phyloP scores from a whole-genome alignment of 2,329 filamentous ascomycete genomes.

The Pseudovirgaria hyperparasitica region DNA sequence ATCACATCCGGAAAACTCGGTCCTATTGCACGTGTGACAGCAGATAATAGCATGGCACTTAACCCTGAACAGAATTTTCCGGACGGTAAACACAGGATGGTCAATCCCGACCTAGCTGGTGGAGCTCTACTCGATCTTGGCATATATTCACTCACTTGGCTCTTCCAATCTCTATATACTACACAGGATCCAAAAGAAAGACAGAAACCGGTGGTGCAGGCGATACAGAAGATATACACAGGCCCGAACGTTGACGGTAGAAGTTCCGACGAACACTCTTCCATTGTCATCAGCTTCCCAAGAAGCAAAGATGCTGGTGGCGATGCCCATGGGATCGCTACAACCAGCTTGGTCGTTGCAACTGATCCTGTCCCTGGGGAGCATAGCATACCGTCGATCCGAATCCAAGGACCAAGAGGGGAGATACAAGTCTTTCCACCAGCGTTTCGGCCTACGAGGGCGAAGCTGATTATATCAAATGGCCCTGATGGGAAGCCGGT shows the following conservation, averaged over 20 bases:
- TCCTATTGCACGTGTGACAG: slow-evolving; percentile 38
- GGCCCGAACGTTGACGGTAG: no score
- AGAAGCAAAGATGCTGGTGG: slow-evolving; percentile 25
- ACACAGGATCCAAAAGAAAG: slow-evolving; percentile 44
- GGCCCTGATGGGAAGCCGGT: slow-evolving; percentile 31
- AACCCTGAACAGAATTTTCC: slow-evolving; percentile 45
- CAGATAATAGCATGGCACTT: slow-evolving; percentile 43
- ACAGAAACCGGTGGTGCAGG: slow-evolving; percentile 49
- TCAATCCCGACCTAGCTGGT: slow-evolving; percentile 67
- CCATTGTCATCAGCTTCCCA: slow-evolving; percentile 61
- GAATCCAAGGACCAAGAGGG: slow-evolving; percentile 63
- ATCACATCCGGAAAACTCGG: slow-evolving; percentile 37
- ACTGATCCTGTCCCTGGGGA: slow-evolving; percentile 46
- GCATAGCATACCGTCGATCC: slow-evolving; percentile 49
- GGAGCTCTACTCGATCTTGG: slow-evolving; percentile 70
- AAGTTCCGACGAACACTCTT: slow-evolving; percentile 61
- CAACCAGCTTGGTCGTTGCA: slow-evolving; percentile 13
- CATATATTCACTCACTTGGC: slow-evolving; percentile 75
- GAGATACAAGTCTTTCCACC: slow-evolving; percentile 65
- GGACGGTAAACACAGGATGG: slow-evolving; percentile 49
- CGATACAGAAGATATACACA: slow-evolving; percentile 53
- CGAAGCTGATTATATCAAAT: slow-evolving; percentile 42
- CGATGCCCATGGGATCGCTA: slow-evolving; percentile 55
- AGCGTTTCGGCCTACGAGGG: slow-evolving; percentile 51
- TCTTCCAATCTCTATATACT: slow-evolving; percentile 74